phyloP scores from a whole-genome alignment of 805 yeast species.

The Saccharomycopsis vini region DNA sequence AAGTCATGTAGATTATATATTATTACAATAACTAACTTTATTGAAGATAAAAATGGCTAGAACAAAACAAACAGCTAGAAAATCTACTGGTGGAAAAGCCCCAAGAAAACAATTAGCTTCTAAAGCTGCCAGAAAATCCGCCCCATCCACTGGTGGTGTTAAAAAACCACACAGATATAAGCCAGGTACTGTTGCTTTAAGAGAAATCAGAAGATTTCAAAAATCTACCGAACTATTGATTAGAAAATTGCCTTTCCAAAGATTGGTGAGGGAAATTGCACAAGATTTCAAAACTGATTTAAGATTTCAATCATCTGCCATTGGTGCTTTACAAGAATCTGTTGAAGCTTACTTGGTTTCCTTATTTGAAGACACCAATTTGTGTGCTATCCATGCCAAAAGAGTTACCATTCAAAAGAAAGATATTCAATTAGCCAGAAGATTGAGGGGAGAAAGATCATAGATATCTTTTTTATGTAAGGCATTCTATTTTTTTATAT shows the following conservation, averaged over 20 bases:
- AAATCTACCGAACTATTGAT: constrained; percentile 90
- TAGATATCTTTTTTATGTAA: constrained; percentile 30
- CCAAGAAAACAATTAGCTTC: constrained; percentile 92
- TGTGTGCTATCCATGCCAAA: constrained; percentile 98
- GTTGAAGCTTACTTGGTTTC: constrained; percentile 97
- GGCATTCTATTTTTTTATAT: no score
- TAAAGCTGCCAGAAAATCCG: constrained; percentile 88
- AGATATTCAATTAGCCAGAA: constrained; percentile 95
- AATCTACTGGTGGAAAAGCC: constrained; percentile 92
- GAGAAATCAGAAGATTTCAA: constrained; percentile 97
- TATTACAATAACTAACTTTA: background rate
- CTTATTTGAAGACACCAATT: constrained; percentile 93
- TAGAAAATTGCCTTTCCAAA: constrained; percentile 95
- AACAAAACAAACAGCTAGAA: constrained; percentile 92
- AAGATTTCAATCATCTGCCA: constrained; percentile 96
- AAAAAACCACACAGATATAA: constrained; percentile 93
- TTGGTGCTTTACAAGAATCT: constrained; percentile 96
- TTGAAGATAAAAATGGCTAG: constrained; percentile 54
- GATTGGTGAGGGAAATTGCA: constrained; percentile 93
- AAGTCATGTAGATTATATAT: no score
- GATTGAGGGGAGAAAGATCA: constrained; percentile 95
- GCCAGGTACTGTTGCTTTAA: constrained; percentile 95
- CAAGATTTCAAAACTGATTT: constrained; percentile 88
- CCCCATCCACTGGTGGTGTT: constrained; percentile 89
- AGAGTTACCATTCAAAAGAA: constrained; percentile 98